Base-by-base conservation (phyloP, 1,284 basidiomycete genomes). In the Coniferiporia sulphurascens region DNA sequence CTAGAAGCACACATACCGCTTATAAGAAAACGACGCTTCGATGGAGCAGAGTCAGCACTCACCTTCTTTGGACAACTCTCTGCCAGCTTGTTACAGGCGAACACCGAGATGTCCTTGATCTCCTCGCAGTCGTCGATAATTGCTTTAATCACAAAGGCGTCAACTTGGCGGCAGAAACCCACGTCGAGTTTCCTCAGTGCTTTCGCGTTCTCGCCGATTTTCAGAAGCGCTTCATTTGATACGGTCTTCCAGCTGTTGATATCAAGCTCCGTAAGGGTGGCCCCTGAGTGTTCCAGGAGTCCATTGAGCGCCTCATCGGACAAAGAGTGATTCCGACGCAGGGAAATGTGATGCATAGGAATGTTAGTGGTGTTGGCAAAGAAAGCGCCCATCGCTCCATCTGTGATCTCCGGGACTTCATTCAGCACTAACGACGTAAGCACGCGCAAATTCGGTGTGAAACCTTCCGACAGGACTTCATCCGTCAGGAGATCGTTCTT, bases 101-200 rank as follows among this genome's bases (percentile, higher is more conserved):
- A 62, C 36, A 69, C 65, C 12, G 66, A 63, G 43, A 70, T 68
- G 43, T 65, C 65, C 27, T 49, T 46, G 15, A 65, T 50, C 4
- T 64, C 63, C 50, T 63, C 65, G 54, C 76, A 76, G 0, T 74
- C 76, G 13, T 89, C 84, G 63, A 93, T 70, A 66, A 93, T 74
- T 19, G 73, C 78, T 70, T 91, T 88, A 62, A 98, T 72, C 1
- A 90, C 77, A 67, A 88, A 93, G 71, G 99, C 91, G 64, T 95
- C 89, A 35, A 93, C 80, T 41, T 84, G 80, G 46, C 96, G 76
- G 64, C 95, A 95, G 82, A 93, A 99, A 1, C 94, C 89, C 5
- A 97, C 71, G 68, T 99, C 92, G 38, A 98, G 68, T 67, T 75
- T 78, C 63, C 72, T 75, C 65, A 98, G 67, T 22, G 78, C 72